Evolutionary conservation across 1,284 basidiomycete genomes (phyloP), one percentile per base, ranked within the genome.

Genomic region (Anthracocystis setariae): DNA sequence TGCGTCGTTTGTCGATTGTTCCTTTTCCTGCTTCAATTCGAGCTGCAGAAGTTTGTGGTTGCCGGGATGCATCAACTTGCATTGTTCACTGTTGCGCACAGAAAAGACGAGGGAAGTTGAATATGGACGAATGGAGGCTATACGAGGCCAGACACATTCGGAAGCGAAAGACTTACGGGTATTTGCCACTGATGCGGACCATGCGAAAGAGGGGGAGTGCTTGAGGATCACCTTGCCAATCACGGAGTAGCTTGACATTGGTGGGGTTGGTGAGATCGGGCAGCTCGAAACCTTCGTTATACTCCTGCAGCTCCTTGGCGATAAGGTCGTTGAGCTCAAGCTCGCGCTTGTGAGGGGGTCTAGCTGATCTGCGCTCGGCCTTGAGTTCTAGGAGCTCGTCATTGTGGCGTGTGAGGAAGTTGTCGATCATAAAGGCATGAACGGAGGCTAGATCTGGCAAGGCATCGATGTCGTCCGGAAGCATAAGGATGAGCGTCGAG

Each of bases 191-290:
- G 48, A 82, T 74, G 17, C 80, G 67, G 13, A 81, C 69, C 62
- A 82, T 77, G 18, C 77, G 70, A 59, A 80, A 82, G 35, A 74
- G 54, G 15, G 72, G 73, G 17, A 81, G 45, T 17, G 73, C 74
- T 52, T 82, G 79, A 10, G 72, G 70, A 49, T 82, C 79, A 7
- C 81, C 81, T 25, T 80, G 54, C 81, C 81, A 82, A 17, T 77
- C 67, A 7, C 81, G 59, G 3, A 82, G 62, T 5, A 81, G 55
- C 20, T 53, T 52, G 37, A 82, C 81, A 38, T 82, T 82, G 48
- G 52, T 73, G 3, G 46, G 42, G 44, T 65, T 74, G 47, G 63
- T 68, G 17, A 82, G 64, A 33, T 82, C 81, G 0, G 81, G 81
- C 0, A 82, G 52, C 37, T 78, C 77, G 27, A 82, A 74, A 17